A percentile compares a stretch with the other conserved stretches of the same genome.
Conservation (phyloP, 352 stramenopile genomes). For the Phytophthora multivora region DNA sequence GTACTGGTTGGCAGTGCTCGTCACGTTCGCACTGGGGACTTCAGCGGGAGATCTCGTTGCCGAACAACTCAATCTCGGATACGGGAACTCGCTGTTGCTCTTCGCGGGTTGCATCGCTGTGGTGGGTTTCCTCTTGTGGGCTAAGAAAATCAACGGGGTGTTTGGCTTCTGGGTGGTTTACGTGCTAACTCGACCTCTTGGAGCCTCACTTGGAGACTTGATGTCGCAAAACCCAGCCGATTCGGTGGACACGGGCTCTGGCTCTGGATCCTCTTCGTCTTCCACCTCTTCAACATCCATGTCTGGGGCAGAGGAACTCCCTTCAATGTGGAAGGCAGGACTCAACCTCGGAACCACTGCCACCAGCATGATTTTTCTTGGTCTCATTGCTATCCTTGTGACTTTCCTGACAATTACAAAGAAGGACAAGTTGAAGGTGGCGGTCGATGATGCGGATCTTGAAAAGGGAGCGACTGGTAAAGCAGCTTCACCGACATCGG, state of each 20-base stretch:
- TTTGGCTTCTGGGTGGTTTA: constrained; percentile 34
- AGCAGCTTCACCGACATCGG: not conserved
- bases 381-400: constrained; percentile 19
- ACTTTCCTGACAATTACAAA: constrained; percentile 25
- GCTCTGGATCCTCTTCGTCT: not conserved
- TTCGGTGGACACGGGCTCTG: not conserved
- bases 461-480: not conserved
- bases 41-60: constrained; percentile 29
- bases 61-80: constrained; percentile 30
- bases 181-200: constrained; percentile 29
- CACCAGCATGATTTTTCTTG: constrained; percentile 33
- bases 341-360: constrained; percentile 30
- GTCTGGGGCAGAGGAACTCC: constrained; percentile 1
- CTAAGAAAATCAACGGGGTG: constrained; percentile 27
- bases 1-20: constrained; percentile 32
- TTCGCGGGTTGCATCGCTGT: constrained; percentile 29
- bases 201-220: constrained; percentile 31
- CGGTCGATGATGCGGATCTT: not conserved
- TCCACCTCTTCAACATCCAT: not conserved
- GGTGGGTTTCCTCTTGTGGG: constrained; percentile 18
- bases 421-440: constrained; percentile 20
- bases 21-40: constrained; percentile 32
- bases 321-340: constrained; percentile 28
- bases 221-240: constrained; percentile 34
- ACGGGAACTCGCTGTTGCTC: constrained; percentile 31